Conservation (phyloP, 2,329 filamentous ascomycete species). For the Lasiodiplodia gonubiensis region DNA sequence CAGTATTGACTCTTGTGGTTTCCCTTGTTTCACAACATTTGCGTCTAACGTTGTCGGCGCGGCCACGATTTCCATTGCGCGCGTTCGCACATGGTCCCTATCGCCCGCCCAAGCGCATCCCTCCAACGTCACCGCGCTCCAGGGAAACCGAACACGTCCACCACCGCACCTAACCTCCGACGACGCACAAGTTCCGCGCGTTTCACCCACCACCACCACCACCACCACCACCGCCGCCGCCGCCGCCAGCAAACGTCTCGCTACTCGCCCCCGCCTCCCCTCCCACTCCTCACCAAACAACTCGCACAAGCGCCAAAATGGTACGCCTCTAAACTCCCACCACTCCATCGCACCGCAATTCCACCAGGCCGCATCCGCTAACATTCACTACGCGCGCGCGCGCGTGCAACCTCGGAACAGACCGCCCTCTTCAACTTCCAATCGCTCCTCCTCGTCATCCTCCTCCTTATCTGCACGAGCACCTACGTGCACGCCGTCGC, state of each 20-base stretch:
- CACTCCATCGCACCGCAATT: not conserved
- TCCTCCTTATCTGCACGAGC: constrained; percentile 94
- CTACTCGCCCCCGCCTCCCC: not conserved
- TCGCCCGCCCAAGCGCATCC: not conserved
- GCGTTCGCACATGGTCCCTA: not conserved
- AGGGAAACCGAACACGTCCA: constrained; percentile 7
- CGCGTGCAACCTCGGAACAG: constrained; percentile 53
- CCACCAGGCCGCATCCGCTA: not conserved
- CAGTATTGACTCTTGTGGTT: not conserved
- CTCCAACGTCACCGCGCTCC: constrained; percentile 8
- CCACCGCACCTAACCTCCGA: not conserved
- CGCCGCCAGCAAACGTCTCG: not conserved
- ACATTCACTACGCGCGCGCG: not conserved
- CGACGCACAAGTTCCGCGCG: not conserved
- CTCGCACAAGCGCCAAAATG: not conserved
- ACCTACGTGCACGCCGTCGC: constrained; percentile 91
- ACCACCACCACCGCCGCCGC: not conserved
- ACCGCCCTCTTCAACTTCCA: constrained; percentile 99
- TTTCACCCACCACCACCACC: not conserved
- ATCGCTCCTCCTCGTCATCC: constrained; percentile 89
- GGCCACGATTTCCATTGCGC: not conserved
- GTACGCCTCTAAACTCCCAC: not conserved
- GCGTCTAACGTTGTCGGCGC: not conserved
- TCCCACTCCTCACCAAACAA: not conserved
- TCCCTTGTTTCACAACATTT: not conserved